Evolutionary conservation across 2,329 filamentous ascomycete genomes (phyloP).

Genomic region (Paraconiothyrium brasiliense): DNA sequence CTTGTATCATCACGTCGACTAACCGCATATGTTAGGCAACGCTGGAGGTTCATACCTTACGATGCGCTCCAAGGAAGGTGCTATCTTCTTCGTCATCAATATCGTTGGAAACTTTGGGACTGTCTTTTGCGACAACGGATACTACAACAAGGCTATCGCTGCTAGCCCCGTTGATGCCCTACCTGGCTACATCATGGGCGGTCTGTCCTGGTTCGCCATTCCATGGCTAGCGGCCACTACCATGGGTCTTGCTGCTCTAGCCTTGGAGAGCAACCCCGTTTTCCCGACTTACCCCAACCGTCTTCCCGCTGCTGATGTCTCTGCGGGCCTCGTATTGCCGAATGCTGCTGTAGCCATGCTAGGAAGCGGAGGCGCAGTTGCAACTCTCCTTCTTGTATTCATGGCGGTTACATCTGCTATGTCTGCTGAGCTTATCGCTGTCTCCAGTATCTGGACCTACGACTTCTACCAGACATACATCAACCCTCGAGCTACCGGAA

Average conservation of each 20-base stretch:
- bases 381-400: slow-evolving; percentile 82
- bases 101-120: slow-evolving; percentile 85
- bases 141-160: slow-evolving; percentile 94
- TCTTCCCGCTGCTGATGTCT: slow-evolving; percentile 78
- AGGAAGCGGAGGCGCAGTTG: slow-evolving; percentile 81
- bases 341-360: slow-evolving; percentile 85
- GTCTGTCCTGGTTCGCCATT: slow-evolving; percentile 90
- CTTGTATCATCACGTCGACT: not conserved
- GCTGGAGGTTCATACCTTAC: slow-evolving; percentile 84
- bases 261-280: slow-evolving; percentile 75
- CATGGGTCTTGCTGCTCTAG: slow-evolving; percentile 83
- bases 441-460: slow-evolving; percentile 88
- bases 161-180: slow-evolving; percentile 85
- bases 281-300: slow-evolving; percentile 79
- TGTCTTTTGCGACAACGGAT: slow-evolving; percentile 85
- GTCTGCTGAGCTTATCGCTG: slow-evolving; percentile 84
- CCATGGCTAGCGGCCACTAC: slow-evolving; percentile 90
- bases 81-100: slow-evolving; percentile 92
- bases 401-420: slow-evolving; percentile 90
- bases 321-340: slow-evolving; percentile 83
- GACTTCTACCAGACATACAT: slow-evolving; percentile 90
- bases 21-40: slow-evolving; percentile 62
- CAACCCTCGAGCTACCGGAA: slow-evolving; percentile 78
- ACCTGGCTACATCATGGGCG: slow-evolving; percentile 87
- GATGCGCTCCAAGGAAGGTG: slow-evolving; percentile 82